Evolutionary conservation across 306 rosid species (phyloP), one percentile per base, ranked within the genome.

Genomic region (Malus sieversii): DNA sequence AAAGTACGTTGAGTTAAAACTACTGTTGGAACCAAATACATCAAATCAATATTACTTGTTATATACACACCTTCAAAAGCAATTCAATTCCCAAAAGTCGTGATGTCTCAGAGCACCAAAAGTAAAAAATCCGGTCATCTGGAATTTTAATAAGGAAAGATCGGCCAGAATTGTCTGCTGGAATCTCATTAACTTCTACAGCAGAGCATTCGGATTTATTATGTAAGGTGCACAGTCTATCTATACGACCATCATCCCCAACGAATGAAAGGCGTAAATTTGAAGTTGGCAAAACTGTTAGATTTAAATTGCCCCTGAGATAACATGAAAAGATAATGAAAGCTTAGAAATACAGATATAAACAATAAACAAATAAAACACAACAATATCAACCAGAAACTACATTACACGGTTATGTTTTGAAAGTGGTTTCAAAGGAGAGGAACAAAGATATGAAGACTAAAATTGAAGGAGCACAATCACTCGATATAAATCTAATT

Each of bases 71-170:
- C 98, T 96, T 96, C 44, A 75, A 77, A 61, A 92, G 90, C 84
- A 96, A 80, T 69, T 96, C 98, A 63, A 59, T 77, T 59, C 99
- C 99, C 90, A 96, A 81, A 70, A 96, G 97, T 84, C 84, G 89
- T 13, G 98, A 96, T 78, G 87, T 90, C 85, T 96, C 99, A 40
- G 96, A 85, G 86, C 96, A 90, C 99, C 99, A 96, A 82, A 90
- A 92, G 84, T 88, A 87, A 71, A 83, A 82, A 22, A 74, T 68
- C 70, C 58, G 82, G 63, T 84, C 85, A 82, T 80, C 88, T 66
- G 89, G 82, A 22, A 74, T 46, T 67, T 82, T 89, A 42, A 92
- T 51, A 73, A 85, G 74, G 80, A 96, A 90, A 74, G 97, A 96
- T 48, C 97, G 85, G 52, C 99, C 92, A 70, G 99, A 90, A 73